phyloP scores from a whole-genome alignment of 805 yeast genomes.

The Saccharomycopsis babjevae region DNA sequence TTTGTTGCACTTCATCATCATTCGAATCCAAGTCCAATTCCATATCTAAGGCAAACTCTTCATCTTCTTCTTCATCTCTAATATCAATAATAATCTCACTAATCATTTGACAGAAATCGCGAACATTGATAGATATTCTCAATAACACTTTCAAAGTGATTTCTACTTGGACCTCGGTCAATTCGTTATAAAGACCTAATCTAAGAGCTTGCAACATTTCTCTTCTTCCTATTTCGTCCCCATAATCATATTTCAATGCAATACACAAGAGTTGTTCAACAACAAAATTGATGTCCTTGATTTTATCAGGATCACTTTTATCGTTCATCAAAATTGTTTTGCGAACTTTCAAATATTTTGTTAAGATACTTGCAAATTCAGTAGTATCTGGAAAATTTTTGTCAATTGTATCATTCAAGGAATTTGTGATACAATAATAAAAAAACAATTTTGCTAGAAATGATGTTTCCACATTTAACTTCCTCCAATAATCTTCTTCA shows the following conservation, averaged over 20 bases:
- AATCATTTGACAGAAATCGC: slow-evolving; percentile 74
- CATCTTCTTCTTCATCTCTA: slow-evolving; percentile 45
- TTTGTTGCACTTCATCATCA: slow-evolving; percentile 21
- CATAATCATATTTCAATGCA: slow-evolving; percentile 66
- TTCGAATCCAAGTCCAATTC: slow-evolving; percentile 22
- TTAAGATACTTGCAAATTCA: slow-evolving; percentile 50
- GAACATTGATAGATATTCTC: slow-evolving; percentile 64
- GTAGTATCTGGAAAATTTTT: slow-evolving; percentile 71
- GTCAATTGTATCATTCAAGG: slow-evolving; percentile 47
- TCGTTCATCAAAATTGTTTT: slow-evolving; percentile 21
- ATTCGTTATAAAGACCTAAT: slow-evolving; percentile 46
- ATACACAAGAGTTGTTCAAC: slow-evolving; percentile 62
- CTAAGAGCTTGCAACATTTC: slow-evolving; percentile 53
- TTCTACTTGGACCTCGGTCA: slow-evolving; percentile 44
- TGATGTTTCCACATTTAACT: slow-evolving; percentile 63
- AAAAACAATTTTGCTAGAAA: slow-evolving; percentile 62
- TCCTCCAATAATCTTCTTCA: slow-evolving; percentile 57
- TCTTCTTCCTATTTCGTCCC: slow-evolving; percentile 86
- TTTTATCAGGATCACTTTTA: slow-evolving; percentile 20
- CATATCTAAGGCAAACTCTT: slow-evolving; percentile 19
- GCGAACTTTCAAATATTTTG: slow-evolving; percentile 45
- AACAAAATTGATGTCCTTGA: slow-evolving; percentile 56
- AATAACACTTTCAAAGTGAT: slow-evolving; percentile 55
- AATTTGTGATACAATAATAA: slow-evolving; percentile 48
- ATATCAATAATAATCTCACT: slow-evolving; percentile 82